Evolutionary conservation across 257 asterid genomes (phyloP).

Genomic region (Solanum chilense): DNA sequence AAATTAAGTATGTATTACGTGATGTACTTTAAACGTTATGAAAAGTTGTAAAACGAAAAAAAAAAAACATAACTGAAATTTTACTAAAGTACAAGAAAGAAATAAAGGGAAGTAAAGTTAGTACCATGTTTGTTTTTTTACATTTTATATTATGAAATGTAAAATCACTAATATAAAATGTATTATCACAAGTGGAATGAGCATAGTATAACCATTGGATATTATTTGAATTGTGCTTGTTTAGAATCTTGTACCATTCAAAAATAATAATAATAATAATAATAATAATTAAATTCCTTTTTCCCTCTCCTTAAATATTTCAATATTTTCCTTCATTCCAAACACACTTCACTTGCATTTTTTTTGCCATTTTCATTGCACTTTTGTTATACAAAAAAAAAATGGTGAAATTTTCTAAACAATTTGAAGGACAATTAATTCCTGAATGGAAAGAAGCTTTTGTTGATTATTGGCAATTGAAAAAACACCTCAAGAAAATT

Average conservation of each 20-base stretch:
- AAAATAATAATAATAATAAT: background rate
- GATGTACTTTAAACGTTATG: background rate
- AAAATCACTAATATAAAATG: slow-evolving; percentile 2
- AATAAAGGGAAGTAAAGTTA: background rate
- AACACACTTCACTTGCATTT: slow-evolving; percentile 9
- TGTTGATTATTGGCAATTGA: slow-evolving; percentile 75
- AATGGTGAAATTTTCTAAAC: slow-evolving; percentile 89
- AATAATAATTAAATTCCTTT: slow-evolving; percentile 13
- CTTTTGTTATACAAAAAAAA: background rate
- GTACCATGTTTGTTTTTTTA: background rate
- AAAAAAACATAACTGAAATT: background rate
- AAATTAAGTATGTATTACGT: background rate
- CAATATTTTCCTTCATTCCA: slow-evolving; percentile 9
- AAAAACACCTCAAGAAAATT: slow-evolving; percentile 68
- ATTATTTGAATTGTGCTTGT: slow-evolving; percentile 62
- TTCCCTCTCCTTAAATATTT: slow-evolving; percentile 45
- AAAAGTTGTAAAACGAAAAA: background rate
- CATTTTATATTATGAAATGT: background rate
- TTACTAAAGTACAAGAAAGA: background rate
- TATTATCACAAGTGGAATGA: slow-evolving; percentile 42
- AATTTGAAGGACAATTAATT: slow-evolving; percentile 76
- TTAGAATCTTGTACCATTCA: slow-evolving; percentile 27
- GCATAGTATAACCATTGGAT: slow-evolving; percentile 51
- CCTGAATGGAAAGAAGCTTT: slow-evolving; percentile 98
- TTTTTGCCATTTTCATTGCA: background rate